These are phyloP conservation scores for Phoenix roebelenii DNA, from an alignment of 176 grass and related monocot species.

Conservation along the genomic window DNA sequence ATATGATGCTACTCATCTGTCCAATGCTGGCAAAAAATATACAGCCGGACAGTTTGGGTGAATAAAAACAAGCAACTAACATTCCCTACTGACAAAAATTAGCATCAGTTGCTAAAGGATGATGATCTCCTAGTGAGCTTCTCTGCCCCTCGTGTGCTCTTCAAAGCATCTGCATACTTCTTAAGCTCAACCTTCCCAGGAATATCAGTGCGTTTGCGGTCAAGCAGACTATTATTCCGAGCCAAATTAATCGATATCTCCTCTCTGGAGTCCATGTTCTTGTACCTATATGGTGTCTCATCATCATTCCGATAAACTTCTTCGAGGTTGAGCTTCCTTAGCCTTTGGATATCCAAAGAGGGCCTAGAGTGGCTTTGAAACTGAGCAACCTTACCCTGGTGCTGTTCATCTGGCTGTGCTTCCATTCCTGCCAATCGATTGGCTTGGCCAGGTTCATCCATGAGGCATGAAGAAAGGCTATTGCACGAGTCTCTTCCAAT, in stretches of 20 bases:
- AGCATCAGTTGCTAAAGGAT: slow-evolving; percentile 26
- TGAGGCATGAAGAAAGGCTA: slow-evolving; percentile 53
- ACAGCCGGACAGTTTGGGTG: slow-evolving; percentile 24
- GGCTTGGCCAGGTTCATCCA: slow-evolving; percentile 18
- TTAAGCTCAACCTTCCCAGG: slow-evolving; percentile 38
- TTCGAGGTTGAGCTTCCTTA: slow-evolving; percentile 1
- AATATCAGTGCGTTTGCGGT: slow-evolving; percentile 5
- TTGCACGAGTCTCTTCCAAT: slow-evolving; percentile 38
- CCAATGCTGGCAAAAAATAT: slow-evolving; percentile 29
- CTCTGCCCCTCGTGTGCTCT: slow-evolving; percentile 24
- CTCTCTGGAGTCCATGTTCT: slow-evolving; percentile 13
- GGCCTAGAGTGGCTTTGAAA: slow-evolving; percentile 3
- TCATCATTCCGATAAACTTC: slow-evolving; percentile 17
- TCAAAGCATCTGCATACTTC: slow-evolving; percentile 49
- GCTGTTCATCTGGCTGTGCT: slow-evolving; percentile 5
- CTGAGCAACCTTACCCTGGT: not conserved
- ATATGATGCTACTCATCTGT: slow-evolving; percentile 13
- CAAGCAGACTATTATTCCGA: slow-evolving; percentile 20
- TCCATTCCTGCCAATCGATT: not conserved
- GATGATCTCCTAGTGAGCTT: slow-evolving; percentile 30
- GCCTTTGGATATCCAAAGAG: slow-evolving; percentile 28
- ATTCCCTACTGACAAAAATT: not conserved
- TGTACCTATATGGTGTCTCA: not conserved
- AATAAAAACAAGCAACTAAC: slow-evolving; percentile 25
- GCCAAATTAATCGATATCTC: slow-evolving; percentile 17